These are phyloP conservation scores for Pezicula carpinea DNA, from an alignment of 2,329 filamentous ascomycete genomes.

Conservation along the genomic window DNA sequence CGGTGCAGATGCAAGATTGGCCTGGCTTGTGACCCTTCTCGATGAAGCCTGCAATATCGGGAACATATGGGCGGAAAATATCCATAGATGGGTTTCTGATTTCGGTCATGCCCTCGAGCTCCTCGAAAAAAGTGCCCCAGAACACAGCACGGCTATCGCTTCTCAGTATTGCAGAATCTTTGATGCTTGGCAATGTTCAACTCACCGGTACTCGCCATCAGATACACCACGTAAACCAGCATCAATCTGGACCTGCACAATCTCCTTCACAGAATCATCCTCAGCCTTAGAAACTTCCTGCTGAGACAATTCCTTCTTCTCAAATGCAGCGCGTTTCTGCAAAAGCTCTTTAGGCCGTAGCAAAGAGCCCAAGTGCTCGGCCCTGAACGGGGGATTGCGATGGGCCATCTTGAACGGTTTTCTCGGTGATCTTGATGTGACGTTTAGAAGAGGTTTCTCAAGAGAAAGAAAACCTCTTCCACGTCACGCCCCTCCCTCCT, in stretches of 20 bases:
- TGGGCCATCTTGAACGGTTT: conserved; percentile 11
- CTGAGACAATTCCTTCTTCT: conserved; percentile 41
- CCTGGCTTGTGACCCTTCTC: conserved; percentile 41
- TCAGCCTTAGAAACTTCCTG: conserved; percentile 44
- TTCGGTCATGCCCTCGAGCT: conserved; percentile 23
- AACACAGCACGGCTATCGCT: conserved; percentile 22
- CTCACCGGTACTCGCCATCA: conserved; percentile 49
- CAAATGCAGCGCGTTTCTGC: conserved; percentile 48
- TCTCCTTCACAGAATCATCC: conserved; percentile 51
- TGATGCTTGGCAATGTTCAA: neutral
- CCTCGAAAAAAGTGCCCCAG: conserved; percentile 25
- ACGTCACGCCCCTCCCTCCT: too few species aligned
- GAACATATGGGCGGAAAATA: conserved; percentile 34
- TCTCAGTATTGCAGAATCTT: neutral
- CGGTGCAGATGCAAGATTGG: conserved; percentile 40
- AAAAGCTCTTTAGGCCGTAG: conserved; percentile 55
- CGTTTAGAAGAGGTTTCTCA: too few species aligned
- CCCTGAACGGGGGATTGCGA: conserved; percentile 47
- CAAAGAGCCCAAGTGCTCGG: conserved; percentile 61
- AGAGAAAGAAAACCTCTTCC: too few species aligned
- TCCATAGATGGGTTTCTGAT: conserved; percentile 30
- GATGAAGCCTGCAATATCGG: conserved; percentile 38
- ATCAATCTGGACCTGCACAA: conserved; percentile 54
- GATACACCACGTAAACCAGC: conserved; percentile 51
- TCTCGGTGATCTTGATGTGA: conserved; percentile 8